Conservation (phyloP, 768 basidiomycete species). For the Auricularia cornea region DNA sequence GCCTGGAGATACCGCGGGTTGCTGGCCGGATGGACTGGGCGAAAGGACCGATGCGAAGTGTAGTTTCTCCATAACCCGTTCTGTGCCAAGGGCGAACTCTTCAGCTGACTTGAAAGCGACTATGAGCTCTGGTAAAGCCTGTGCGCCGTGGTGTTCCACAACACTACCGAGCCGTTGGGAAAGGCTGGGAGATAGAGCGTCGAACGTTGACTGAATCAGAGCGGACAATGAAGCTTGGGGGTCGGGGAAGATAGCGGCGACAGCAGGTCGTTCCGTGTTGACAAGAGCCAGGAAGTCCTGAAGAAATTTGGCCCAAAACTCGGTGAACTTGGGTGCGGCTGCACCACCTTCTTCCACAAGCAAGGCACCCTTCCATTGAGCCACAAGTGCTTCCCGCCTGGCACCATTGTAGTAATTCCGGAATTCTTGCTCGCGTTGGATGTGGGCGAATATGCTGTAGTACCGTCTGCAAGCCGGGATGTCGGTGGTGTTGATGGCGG, state of each 20-base stretch:
- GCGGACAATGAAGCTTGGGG: slow-evolving; percentile 66
- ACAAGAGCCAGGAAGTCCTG: slow-evolving; percentile 56
- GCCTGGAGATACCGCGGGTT: slow-evolving; percentile 16
- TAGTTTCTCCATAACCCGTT: slow-evolving; percentile 68
- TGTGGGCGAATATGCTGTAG: slow-evolving; percentile 80
- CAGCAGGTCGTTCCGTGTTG: slow-evolving; percentile 58
- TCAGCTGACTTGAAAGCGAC: slow-evolving; percentile 64
- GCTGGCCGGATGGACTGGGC: slow-evolving; percentile 10
- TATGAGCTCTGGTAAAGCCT: slow-evolving; percentile 62
- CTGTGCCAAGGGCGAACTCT: slow-evolving; percentile 66
- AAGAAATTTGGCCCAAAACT: slow-evolving; percentile 73
- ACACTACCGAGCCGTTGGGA: slow-evolving; percentile 68
- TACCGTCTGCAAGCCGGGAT: slow-evolving; percentile 65
- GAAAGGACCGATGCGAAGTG: slow-evolving; percentile 32
- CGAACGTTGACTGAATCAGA: slow-evolving; percentile 75
- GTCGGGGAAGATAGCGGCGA: slow-evolving; percentile 84
- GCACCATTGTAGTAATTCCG: slow-evolving; percentile 91
- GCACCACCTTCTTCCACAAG: slow-evolving; percentile 38
- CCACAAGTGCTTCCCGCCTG: slow-evolving; percentile 53
- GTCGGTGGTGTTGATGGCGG: slow-evolving; percentile 76
- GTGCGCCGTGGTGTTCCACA: slow-evolving; percentile 53
- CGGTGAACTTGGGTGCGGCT: slow-evolving; percentile 42
- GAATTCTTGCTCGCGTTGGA: slow-evolving; percentile 89
- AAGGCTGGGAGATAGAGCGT: slow-evolving; percentile 72
- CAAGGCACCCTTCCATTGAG: slow-evolving; percentile 56